Base-by-base conservation (phyloP, 129 eudicot genomes). In the Escallonia herrerae region DNA sequence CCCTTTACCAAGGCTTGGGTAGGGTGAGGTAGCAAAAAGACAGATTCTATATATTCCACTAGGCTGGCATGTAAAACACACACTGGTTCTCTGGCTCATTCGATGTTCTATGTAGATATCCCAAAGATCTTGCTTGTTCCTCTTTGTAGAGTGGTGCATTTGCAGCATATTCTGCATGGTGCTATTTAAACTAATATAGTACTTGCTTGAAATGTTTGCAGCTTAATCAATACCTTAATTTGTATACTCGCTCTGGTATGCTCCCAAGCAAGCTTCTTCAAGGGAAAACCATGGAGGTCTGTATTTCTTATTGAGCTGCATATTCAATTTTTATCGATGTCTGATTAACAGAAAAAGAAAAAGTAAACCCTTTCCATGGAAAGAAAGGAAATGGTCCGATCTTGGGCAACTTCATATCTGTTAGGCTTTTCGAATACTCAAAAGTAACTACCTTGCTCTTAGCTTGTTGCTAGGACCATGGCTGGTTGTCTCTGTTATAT, bases 261-360 rank as follows among this genome's bases (percentile, higher is more conserved):
- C 95, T 82, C 61, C 96, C 96, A 42, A 93, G 96, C 81, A 78
- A 77, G 72, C 84, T 83, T 74, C 78, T 86, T 62, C 89, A 80
- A 66, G 89, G 79, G 46, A 82, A 80, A 67, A 68, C 79, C 55
- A 75, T 73, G 80, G 87, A 93, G 96, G 96, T 89, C 61, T 55
- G 85, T 82, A 72, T 55, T 61, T 15, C 76, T 37, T 65, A 59
- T 71, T 57, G 41, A 37, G 49, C 71, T 55, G 11, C 14, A 43
- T 42, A 22, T 22, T 22, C 33, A 22, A 22, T 22, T 22, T 22
- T 22, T 22, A 22, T 22, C 33, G 1, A 22, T 22, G 33, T 22
- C 33, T 22, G 33, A 22, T 22, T 22, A 22, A 22, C 33, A 22
- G 33, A 22, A 22, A 22, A 22, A 22, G 33, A 22, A 22, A 1